Conservation (phyloP, 768 basidiomycete species). For the Leucosporidium creatinivorum region DNA sequence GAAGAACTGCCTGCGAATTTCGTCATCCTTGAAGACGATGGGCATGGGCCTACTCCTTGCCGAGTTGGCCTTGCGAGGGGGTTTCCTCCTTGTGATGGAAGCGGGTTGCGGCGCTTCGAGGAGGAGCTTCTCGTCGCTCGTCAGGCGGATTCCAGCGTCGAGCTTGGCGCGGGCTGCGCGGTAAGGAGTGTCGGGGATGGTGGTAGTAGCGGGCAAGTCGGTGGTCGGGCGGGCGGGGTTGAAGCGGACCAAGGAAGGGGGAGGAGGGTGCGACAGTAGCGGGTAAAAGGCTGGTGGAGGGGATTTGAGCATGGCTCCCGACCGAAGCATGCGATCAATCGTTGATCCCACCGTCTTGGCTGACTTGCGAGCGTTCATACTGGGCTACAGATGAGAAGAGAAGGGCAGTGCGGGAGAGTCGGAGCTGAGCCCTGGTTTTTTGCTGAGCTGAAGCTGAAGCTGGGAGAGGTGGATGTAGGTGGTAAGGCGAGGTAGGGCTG, state of each 20-base stretch:
- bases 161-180: slow-evolving; percentile 5
- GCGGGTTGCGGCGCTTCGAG: neutral
- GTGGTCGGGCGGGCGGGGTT: slow-evolving; percentile 7
- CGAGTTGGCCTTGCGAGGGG: slow-evolving; percentile 10
- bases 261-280: slow-evolving; percentile 24
- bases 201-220: slow-evolving; percentile 11
- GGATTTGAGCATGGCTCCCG: slow-evolving; percentile 15
- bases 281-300: slow-evolving; percentile 30
- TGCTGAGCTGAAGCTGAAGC: too few species aligned
- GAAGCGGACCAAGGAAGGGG: slow-evolving; percentile 27
- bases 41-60: slow-evolving; percentile 46
- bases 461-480: too few species aligned
- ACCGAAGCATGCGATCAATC: slow-evolving; percentile 19
- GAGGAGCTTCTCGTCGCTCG: slow-evolving; percentile 2
- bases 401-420: too few species aligned
- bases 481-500: too few species aligned
- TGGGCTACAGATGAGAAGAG: neutral
- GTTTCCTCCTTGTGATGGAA: slow-evolving; percentile 8
- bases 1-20: slow-evolving; percentile 83
- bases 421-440: too few species aligned
- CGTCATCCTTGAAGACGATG: slow-evolving; percentile 75
- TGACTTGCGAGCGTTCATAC: slow-evolving; percentile 25
- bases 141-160: slow-evolving; percentile 10
- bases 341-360: slow-evolving; percentile 12
- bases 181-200: neutral